Percentiles rank a stretch among this genome's conserved stretches.
phyloP scores from a whole-genome alignment of 768 basidiomycete genomes.

The Cystobasidium onofrii region DNA sequence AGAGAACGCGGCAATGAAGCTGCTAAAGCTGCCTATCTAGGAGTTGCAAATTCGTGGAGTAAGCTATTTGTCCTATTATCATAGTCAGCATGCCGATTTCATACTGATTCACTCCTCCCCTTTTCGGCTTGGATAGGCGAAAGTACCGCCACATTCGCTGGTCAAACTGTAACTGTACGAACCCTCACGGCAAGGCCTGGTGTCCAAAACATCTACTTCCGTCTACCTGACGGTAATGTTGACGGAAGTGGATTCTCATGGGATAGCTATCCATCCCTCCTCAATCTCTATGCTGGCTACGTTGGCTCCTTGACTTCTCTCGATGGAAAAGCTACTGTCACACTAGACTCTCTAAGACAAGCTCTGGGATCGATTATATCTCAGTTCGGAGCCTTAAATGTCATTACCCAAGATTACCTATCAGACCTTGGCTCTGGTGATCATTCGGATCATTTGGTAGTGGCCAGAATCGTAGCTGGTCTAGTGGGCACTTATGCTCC shows the following conservation, averaged over 20 bases:
- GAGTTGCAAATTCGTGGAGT: background rate
- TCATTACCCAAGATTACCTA: constrained; percentile 28
- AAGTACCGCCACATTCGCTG: constrained; percentile 14
- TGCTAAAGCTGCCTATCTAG: background rate
- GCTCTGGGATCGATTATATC: constrained; percentile 26
- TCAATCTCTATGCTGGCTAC: constrained; percentile 25
- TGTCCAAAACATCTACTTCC: background rate
- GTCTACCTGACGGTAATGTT: constrained; percentile 13
- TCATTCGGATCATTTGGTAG: constrained; percentile 30
- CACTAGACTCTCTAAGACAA: background rate
- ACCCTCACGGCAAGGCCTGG: constrained; percentile 4
- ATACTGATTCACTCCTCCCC: background rate
- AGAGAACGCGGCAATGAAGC: constrained; percentile 20
- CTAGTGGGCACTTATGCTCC: background rate
- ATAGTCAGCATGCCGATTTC: too few species aligned
- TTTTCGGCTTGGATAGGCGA: background rate
- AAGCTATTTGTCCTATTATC: background rate
- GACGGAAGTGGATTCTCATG: background rate
- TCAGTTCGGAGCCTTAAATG: background rate
- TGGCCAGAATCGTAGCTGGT: background rate
- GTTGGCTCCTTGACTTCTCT: background rate
- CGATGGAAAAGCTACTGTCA: constrained; percentile 13
- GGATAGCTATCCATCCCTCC: constrained; percentile 22
- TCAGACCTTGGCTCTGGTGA: constrained; percentile 14
- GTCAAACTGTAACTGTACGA: constrained; percentile 4